Conservation (phyloP, 176 grass and related monocot species). For the Metroxylon sagu region DNA sequence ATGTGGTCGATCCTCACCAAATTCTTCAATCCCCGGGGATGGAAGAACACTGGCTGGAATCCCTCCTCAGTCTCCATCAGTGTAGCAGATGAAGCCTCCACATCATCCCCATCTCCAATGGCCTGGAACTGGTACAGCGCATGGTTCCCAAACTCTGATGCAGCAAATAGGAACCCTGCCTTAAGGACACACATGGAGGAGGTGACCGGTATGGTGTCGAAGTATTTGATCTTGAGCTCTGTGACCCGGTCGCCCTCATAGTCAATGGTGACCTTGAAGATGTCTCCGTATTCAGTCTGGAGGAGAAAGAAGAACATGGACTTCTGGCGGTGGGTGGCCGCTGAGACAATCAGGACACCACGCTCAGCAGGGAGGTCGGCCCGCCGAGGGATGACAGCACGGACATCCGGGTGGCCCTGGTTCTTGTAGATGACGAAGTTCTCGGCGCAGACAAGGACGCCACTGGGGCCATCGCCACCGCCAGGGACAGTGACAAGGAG, state of each 20-base stretch:
- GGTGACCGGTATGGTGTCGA: constrained; percentile 82
- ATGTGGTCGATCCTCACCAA: constrained; percentile 52
- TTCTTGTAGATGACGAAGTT: constrained; percentile 94
- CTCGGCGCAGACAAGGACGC: constrained; percentile 83
- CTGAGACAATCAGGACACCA: constrained; percentile 90
- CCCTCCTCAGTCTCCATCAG: constrained; percentile 97
- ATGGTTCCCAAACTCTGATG: constrained; percentile 89
- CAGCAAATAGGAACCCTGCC: constrained; percentile 68
- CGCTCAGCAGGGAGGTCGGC: constrained; percentile 88
- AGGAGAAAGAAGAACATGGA: constrained; percentile 84
- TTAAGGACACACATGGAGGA: constrained; percentile 77
- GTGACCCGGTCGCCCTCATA: constrained; percentile 51
- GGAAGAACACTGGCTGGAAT: constrained; percentile 90
- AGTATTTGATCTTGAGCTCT: constrained; percentile 97
- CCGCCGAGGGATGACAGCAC: constrained; percentile 83
- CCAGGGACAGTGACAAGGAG: constrained; percentile 86
- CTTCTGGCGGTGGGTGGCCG: constrained; percentile 87
- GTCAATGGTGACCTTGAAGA: constrained; percentile 82
- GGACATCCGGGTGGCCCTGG: constrained; percentile 88
- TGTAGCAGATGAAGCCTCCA: constrained; percentile 81
- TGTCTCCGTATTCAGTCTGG: constrained; percentile 84
- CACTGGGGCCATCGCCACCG: constrained; percentile 71
- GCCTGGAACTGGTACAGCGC: constrained; percentile 84
- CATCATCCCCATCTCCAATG: constrained; percentile 80
- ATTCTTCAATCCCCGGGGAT: constrained; percentile 83